Conservation (phyloP, 164 flowering plant species). For the Malania oleifera region DNA sequence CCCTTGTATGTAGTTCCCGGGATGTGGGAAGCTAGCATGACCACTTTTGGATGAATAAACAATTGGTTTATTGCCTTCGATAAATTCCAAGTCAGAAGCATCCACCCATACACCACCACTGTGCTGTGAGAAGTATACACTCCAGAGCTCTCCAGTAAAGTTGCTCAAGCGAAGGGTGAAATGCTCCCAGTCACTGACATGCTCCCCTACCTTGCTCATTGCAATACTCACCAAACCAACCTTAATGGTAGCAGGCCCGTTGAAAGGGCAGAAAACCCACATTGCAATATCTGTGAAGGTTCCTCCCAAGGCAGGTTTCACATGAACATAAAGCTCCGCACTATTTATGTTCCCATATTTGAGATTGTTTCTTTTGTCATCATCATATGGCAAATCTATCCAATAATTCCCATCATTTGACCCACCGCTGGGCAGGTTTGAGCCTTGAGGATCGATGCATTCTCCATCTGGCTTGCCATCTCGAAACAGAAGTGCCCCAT, state of each 20-base stretch:
- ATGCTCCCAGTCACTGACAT: conserved; percentile 50
- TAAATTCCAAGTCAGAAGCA: conserved; percentile 35
- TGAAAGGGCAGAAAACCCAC: conserved; percentile 54
- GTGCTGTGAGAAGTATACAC: conserved; percentile 39
- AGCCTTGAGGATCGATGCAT: conserved; percentile 26
- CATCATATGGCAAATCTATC: conserved; percentile 36
- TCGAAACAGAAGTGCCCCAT: conserved; percentile 34
- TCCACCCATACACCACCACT: conserved; percentile 41
- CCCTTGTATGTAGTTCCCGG: conserved; percentile 36
- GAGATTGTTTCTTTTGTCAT: conserved; percentile 19
- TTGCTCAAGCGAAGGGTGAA: conserved; percentile 42
- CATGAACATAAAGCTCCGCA: conserved; percentile 44
- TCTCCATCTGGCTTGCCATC: conserved; percentile 19
- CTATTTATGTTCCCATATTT: conserved; percentile 38
- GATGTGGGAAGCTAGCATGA: conserved; percentile 37
- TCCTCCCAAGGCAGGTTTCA: conserved; percentile 44
- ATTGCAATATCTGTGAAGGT: conserved; percentile 44
- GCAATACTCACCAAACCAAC: conserved; percentile 24
- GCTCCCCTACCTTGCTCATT: conserved; percentile 35
- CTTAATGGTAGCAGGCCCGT: conserved; percentile 40
- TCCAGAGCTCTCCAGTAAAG: conserved; percentile 40
- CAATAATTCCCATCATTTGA: conserved; percentile 36
- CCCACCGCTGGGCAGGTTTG: conserved; percentile 36
- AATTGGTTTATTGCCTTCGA: conserved; percentile 29
- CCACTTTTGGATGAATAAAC: conserved; percentile 36